A percentile compares a stretch with the other conserved stretches of the same genome.
Conservation (phyloP, 345 rosid species). For the Camelina neglecta region DNA sequence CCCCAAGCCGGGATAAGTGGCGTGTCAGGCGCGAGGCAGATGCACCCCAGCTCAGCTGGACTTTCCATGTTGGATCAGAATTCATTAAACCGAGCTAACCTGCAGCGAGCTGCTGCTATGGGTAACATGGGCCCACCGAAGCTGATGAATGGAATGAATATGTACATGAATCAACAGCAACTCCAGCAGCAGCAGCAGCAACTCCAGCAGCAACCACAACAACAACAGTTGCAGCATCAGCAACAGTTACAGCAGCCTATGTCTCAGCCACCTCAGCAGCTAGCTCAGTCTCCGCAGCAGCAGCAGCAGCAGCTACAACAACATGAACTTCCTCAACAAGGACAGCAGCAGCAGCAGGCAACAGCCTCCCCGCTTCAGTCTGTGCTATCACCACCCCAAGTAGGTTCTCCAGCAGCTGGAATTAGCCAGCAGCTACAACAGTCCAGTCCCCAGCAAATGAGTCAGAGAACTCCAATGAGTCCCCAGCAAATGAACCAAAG, state of each 20-base stretch:
- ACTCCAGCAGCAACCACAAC: conserved; percentile 35
- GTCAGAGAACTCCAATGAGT: conserved; percentile 65
- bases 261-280: conserved; percentile 44
- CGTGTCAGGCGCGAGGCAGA: conserved; percentile 67
- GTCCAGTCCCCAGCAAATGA: conserved; percentile 64
- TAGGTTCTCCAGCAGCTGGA: conserved; percentile 76
- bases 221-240: conserved; percentile 47
- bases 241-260: conserved; percentile 52
- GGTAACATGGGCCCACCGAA: conserved; percentile 95
- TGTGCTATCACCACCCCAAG: conserved; percentile 79
- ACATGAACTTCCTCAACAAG: conserved; percentile 48
- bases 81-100: conserved; percentile 58
- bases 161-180: conserved; percentile 69
- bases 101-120: conserved; percentile 65
- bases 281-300: conserved; percentile 49
- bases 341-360: conserved; percentile 53
- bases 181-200: conserved; percentile 58
- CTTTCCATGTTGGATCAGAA: conserved; percentile 66
- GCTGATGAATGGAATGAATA: conserved; percentile 66
- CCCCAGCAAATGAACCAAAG: conserved; percentile 89
- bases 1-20: conserved; percentile 74
- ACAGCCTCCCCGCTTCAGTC: conserved; percentile 70
- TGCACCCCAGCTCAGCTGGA: conserved; percentile 64
- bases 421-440: conserved; percentile 67
- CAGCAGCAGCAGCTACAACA: conserved; percentile 43